Evolutionary conservation across 257 asterid species (phyloP), one percentile per base, ranked within the genome.

Genomic region (Linderniella brevidens): DNA sequence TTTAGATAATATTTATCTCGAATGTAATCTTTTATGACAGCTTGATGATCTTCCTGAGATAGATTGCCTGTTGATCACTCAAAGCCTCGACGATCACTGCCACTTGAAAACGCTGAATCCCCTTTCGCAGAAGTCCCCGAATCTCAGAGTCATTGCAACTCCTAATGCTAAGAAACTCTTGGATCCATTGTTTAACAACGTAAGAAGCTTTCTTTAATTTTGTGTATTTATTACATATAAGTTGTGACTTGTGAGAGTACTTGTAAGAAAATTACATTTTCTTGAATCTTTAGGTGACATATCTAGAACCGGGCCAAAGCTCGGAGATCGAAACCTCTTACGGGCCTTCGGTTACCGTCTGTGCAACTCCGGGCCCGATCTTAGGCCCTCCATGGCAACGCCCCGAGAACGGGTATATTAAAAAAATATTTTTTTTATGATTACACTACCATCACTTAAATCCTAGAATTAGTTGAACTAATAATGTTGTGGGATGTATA

Each of bases 331-430:
- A 62, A 64, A 59, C 47, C 41, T 58, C 52, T 20, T 56, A 69
- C 20, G 76, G 80, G 50, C 55, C 71, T 52, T 60, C 64, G 12
- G 74, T 88, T 43, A 78, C 66, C 44, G 56, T 88, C 35, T 67
- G 64, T 46, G 94, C 95, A 49, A 88, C 93, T 56, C 78, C 95
- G 44, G 95, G 98, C 51, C 95, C 98, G 11, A 71, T 88, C 59
- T 66, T 88, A 58, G 95, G 98, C 35, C 95, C 95, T 56, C 95
- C 98, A 13, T 88, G 98, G 98, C 86, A 84, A 75, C 82, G 87
- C 16, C 93, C 98, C 9, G 98, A 88, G 75, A 84, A 84, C 11
- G 94, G 94, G 95, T 86, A 72, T 18, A 41, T 43, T 66, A 20
- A 50, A 35, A 14, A 19, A 18, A 17, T 36, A 41, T 39, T 8